Evolutionary conservation across 202 grass and related monocot genomes (phyloP), one percentile per base, ranked within the genome.

Genomic region (Setaria italica): DNA sequence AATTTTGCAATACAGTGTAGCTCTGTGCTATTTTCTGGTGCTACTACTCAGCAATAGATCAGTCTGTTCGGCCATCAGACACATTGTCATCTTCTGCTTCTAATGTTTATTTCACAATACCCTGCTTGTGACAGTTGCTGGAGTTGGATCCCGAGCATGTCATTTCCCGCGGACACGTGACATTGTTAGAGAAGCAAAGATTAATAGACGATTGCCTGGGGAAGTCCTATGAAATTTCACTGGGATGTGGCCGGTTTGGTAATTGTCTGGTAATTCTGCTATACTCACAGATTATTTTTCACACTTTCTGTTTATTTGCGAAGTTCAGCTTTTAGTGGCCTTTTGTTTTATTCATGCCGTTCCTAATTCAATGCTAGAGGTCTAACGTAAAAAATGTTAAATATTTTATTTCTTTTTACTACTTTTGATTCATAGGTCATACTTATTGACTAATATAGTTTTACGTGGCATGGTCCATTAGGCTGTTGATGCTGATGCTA

Each of bases 401-500:
- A 57, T 19, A 0, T 10, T 57, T 17, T 19, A 11, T 7, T 17
- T 45, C 15, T 62, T 49, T 34, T 78, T 78, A 16, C 32, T 70
- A 7, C 33, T 11, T 70, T 66, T 35, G 1, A 39, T 69, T 43
- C 11, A 55, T 7, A 43, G 60, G 37, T 51, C n/a, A n/a, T 71
- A 45, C 12, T 74, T 9, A 0, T 17, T 48, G 59, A 21, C 62
- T 81, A 17, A 86, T 56, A 58, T 82, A 50, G 65, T 48, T 78
- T 78, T 46, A n/a, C 2, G 50, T 17, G 59, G 8, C 42, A 21
- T 77, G 59, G 11, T 62, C 30, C 17, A 64, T 45, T 85, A 99
- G 96, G 96, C 93, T 90, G 96, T 94, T 54, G 78, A 95, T 47
- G 96, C 87, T 85, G 82, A 95, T 88, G 77, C 76, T 46, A 88